Percentiles rank a stretch among this genome's conserved stretches.
phyloP scores from a whole-genome alignment of 2,329 filamentous ascomycete species.

The Dactylellina leptospora region DNA sequence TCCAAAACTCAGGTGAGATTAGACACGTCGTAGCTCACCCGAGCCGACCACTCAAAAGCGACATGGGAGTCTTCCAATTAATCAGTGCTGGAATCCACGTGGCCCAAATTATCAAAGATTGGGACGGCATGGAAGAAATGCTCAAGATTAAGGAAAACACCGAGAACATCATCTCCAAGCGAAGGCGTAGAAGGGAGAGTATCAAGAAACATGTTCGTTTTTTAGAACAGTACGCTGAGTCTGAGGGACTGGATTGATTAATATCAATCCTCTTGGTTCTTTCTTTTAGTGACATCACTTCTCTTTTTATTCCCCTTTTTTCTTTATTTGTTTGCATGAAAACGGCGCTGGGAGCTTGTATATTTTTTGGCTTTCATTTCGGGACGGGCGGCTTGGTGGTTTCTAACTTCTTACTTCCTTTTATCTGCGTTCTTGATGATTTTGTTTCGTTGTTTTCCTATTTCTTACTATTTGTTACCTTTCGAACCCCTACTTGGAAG shows the following conservation, averaged over 20 bases:
- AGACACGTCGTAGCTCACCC: conserved; percentile 49
- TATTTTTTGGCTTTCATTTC: no score
- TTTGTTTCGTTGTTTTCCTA: no score
- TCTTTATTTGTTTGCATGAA: not conserved
- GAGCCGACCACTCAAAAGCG: conserved; percentile 48
- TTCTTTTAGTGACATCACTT: conserved; percentile 18
- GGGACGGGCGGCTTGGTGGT: conserved; percentile 1
- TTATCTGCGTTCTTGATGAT: no score
- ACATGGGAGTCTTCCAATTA: conserved; percentile 53
- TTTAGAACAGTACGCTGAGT: conserved; percentile 53
- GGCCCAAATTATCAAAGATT: conserved; percentile 52
- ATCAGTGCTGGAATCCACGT: conserved; percentile 52
- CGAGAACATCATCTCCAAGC: conserved; percentile 48
- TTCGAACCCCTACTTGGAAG: conserved; percentile 9
- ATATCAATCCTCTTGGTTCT: not conserved
- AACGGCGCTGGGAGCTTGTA: no score
- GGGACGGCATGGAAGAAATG: conserved; percentile 52
- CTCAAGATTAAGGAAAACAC: conserved; percentile 52
- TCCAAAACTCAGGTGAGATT: conserved; percentile 53
- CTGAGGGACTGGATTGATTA: conserved; percentile 42
- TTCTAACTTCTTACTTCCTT: conserved; percentile 1
- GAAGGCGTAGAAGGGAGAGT: conserved; percentile 50
- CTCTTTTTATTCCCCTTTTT: conserved; percentile 10
- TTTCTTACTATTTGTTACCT: conserved; percentile 7
- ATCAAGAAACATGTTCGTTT: conserved; percentile 53